These are phyloP conservation scores for Neurospora discreta DNA, from an alignment of 495 filamentous ascomycete species.

Conservation along the genomic window DNA sequence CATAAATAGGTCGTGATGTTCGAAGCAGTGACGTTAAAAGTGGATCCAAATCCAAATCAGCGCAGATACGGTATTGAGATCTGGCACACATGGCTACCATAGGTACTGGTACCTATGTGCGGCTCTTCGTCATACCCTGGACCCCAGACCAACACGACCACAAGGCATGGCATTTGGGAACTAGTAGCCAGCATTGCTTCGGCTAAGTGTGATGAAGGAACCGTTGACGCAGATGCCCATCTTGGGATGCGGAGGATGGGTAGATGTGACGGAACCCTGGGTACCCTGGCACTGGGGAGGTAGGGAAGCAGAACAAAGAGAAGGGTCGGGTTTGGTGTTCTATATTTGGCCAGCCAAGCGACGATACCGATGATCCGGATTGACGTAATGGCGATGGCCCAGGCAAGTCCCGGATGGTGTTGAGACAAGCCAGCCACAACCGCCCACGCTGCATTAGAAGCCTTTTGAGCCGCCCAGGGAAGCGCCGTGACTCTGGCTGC, in stretches of 20 bases:
- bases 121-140: not conserved
- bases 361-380: not conserved
- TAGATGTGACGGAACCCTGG: not conserved
- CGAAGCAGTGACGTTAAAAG: conserved; percentile 15
- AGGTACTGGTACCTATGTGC: conserved; percentile 14
- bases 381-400: conserved; percentile 14
- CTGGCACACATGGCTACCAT: not conserved
- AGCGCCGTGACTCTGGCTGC: not conserved
- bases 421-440: conserved; percentile 11
- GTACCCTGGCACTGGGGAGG: conserved; percentile 1
- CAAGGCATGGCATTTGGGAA: not conserved
- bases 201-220: conserved; percentile 6
- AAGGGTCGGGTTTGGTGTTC: not conserved
- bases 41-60: conserved; percentile 8
- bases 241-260: conserved; percentile 9
- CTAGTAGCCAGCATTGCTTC: conserved; percentile 10
- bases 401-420: conserved; percentile 9
- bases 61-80: conserved; percentile 15
- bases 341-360: not conserved
- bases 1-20: not conserved
- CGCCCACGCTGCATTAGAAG: not conserved
- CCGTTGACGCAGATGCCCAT: conserved; percentile 13
- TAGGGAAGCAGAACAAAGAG: conserved; percentile 10
- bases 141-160: conserved; percentile 2
- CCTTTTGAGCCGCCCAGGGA: not conserved